Conservation (phyloP, 2,329 filamentous ascomycete species). For the Endocalyx cinctus region DNA sequence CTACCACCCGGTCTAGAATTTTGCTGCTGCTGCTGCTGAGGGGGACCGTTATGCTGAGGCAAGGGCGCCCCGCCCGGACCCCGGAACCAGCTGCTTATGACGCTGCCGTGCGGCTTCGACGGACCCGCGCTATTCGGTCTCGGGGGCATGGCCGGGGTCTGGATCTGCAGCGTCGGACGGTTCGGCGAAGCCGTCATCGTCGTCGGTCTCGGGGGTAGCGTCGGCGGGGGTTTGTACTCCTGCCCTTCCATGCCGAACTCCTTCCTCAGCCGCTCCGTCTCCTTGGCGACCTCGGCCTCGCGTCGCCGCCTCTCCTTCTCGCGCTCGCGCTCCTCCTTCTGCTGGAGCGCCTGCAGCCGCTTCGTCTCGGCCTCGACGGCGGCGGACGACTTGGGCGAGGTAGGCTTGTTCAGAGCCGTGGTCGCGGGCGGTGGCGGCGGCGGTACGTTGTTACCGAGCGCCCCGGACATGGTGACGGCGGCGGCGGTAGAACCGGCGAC, state of each 20-base stretch:
- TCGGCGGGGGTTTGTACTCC: constrained; percentile 25
- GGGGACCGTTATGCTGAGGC: constrained; percentile 22
- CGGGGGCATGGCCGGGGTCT: constrained; percentile 30
- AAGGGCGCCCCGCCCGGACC: constrained; percentile 13
- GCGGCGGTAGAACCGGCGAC: too few relatives aligned
- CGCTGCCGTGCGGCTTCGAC: constrained; percentile 13
- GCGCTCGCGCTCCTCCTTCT: constrained; percentile 50
- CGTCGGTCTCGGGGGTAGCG: constrained; percentile 31
- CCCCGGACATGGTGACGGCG: constrained; percentile 36
- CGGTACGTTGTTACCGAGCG: constrained; percentile 33
- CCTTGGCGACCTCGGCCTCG: constrained; percentile 62
- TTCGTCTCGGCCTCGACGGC: constrained; percentile 73
- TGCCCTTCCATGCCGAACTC: constrained; percentile 60
- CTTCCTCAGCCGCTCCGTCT: constrained; percentile 74
- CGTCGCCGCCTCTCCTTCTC: constrained; percentile 50
- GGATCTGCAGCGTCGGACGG: constrained; percentile 21
- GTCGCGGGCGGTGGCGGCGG: constrained; percentile 36
- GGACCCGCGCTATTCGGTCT: constrained; percentile 47
- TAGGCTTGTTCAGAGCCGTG: constrained; percentile 26
- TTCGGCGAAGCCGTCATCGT: constrained; percentile 11
- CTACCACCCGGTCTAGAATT: constrained; percentile 31
- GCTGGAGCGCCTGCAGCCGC: constrained; percentile 56
- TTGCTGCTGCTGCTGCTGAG: too few relatives aligned
- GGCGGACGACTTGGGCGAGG: constrained; percentile 25
- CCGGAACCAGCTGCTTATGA: constrained; percentile 26